A percentile compares a stretch with the other conserved stretches of the same genome.
These are phyloP conservation scores for Emericellopsis atlantica DNA, from an alignment of 2,329 filamentous ascomycete species.

Conservation along the genomic window DNA sequence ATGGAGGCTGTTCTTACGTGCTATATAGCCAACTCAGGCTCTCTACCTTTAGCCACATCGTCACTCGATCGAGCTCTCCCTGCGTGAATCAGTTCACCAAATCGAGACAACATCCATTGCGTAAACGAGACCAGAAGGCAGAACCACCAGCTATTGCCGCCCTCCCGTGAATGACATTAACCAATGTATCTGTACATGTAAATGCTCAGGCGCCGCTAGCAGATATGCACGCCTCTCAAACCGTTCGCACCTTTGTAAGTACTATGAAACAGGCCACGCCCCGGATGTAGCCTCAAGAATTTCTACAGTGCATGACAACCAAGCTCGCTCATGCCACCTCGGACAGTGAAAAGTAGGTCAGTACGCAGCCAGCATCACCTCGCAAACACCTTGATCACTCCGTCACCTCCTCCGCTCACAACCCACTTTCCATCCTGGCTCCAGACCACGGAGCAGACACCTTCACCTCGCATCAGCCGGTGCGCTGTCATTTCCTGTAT, in stretches of 20 bases:
- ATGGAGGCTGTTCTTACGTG: neutral
- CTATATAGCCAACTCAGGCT: neutral
- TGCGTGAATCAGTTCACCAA: neutral
- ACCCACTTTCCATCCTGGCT: constrained; percentile 92
- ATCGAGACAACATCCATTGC: neutral
- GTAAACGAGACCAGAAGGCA: neutral
- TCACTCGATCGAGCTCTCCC: neutral
- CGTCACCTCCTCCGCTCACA: constrained; percentile 87
- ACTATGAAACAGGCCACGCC: neutral
- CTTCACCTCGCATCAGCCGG: constrained; percentile 89
- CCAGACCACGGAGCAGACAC: constrained; percentile 90
- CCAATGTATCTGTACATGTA: neutral
- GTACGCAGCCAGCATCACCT: constrained; percentile 22
- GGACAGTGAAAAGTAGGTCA: neutral
- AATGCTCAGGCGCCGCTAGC: neutral
- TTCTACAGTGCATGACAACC: neutral
- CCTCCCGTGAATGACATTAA: too few relatives aligned
- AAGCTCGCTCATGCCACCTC: neutral
- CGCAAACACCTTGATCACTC: constrained; percentile 85
- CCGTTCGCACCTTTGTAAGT: neutral
- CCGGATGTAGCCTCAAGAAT: neutral
- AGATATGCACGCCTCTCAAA: neutral
- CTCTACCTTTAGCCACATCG: too few relatives aligned
- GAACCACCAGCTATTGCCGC: neutral
- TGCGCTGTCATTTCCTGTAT: constrained; percentile 92